A percentile compares a stretch with the other conserved stretches of the same genome.
Evolutionary conservation across 805 yeast species (phyloP).

Genomic region (Metschnikowia matae): DNA sequence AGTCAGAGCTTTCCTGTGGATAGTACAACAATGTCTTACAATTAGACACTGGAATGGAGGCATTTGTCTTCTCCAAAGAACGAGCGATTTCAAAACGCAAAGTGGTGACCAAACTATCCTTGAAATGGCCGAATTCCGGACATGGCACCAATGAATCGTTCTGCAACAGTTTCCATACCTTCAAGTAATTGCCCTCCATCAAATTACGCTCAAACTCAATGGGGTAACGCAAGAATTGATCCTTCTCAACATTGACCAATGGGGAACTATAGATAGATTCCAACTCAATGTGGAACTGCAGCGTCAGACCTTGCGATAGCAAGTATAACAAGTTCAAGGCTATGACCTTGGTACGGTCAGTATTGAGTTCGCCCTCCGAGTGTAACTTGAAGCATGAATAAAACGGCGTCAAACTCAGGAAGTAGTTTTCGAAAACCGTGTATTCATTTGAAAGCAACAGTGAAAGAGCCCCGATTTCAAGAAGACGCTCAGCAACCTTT

Average conservation of each 20-base stretch:
- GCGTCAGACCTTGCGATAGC: conserved; percentile 77
- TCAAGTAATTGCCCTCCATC: conserved; percentile 94
- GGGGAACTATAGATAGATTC: conserved; percentile 59
- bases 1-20: conserved; percentile 39
- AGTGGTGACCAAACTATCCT: conserved; percentile 68
- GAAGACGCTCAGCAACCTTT: conserved; percentile 70
- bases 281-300: conserved; percentile 85
- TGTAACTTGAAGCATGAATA: conserved; percentile 51
- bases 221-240: conserved; percentile 72
- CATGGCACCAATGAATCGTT: conserved; percentile 53
- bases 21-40: conserved; percentile 78
- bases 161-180: conserved; percentile 75
- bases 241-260: conserved; percentile 58
- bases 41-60: conserved; percentile 71
- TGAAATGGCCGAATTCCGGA: conserved; percentile 75
- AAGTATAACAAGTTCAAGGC: conserved; percentile 73
- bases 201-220: conserved; percentile 87
- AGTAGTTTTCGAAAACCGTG: conserved; percentile 64
- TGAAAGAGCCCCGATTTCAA: conserved; percentile 85
- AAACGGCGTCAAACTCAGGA: conserved; percentile 73
- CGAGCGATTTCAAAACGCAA: conserved; percentile 82
- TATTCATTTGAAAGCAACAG: conserved; percentile 63
- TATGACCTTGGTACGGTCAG: conserved; percentile 55
- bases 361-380: conserved; percentile 25
- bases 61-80: conserved; percentile 77